These are phyloP conservation scores for Pyracantha coccinea DNA, from an alignment of 331 rosid genomes.

Conservation along the genomic window DNA sequence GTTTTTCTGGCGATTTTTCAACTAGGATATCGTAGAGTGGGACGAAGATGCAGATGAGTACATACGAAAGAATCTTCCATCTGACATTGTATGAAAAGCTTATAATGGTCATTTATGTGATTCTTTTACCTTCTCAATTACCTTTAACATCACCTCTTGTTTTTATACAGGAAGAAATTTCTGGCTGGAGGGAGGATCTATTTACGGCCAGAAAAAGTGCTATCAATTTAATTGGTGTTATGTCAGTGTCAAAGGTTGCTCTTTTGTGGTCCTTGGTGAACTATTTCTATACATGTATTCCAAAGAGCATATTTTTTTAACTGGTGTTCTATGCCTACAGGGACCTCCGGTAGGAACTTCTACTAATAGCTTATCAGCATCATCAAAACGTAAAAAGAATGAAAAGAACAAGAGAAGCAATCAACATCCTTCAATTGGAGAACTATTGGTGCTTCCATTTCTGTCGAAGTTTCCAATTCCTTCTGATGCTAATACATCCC, in stretches of 20 bases:
- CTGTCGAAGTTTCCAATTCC: conserved; percentile 81
- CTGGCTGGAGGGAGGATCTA: conserved; percentile 88
- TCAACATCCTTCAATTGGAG: conserved; percentile 63
- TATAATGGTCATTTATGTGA: not conserved
- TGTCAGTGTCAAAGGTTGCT: conserved; percentile 78
- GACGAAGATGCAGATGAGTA: conserved; percentile 92
- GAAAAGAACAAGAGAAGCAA: conserved; percentile 48
- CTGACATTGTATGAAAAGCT: conserved; percentile 65
- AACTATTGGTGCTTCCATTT: conserved; percentile 85
- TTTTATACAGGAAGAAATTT: conserved; percentile 58
- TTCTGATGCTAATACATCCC: conserved; percentile 43
- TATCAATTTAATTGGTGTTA: conserved; percentile 72
- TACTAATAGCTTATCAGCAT: conserved; percentile 34
- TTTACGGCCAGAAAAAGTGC: conserved; percentile 94
- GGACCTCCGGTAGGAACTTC: conserved; percentile 59
- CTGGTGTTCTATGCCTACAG: conserved; percentile 31
- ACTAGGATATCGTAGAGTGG: conserved; percentile 77
- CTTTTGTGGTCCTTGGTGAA: conserved; percentile 1
- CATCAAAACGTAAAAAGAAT: conserved; percentile 73
- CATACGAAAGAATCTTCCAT: conserved; percentile 79
- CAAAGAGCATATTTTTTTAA: not conserved
- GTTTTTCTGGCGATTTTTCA: conserved; percentile 19
- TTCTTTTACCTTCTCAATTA: conserved; percentile 4
- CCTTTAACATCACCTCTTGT: conserved; percentile 8
- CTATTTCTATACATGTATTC: conserved; percentile 3